Percentiles rank a stretch among this genome's conserved stretches.
Conservation (phyloP, 192 early-diverging fungal species). For the Polychytrium aggregatum region DNA sequence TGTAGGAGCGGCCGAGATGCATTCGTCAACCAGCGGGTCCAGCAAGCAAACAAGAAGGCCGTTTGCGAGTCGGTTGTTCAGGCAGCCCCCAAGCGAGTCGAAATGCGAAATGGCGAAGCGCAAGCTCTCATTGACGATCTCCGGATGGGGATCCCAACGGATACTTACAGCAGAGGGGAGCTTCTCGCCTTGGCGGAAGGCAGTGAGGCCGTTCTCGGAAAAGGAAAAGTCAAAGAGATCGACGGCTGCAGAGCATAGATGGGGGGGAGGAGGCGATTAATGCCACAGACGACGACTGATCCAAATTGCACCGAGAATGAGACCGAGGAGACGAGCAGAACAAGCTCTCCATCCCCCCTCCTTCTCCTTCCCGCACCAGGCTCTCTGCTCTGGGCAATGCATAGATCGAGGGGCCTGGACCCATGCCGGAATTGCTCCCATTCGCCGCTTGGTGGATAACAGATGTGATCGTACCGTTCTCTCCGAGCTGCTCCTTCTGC, state of each 20-base stretch:
- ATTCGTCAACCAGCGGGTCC: not conserved
- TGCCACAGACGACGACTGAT: not conserved
- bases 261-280: too few relatives aligned
- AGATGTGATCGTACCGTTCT: constrained; percentile 41
- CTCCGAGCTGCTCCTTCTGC: constrained; percentile 92
- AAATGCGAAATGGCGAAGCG: too few relatives aligned
- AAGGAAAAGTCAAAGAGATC: constrained; percentile 91
- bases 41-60: not conserved
- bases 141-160: constrained; percentile 4
- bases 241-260: constrained; percentile 38
- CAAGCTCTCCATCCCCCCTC: too few relatives aligned
- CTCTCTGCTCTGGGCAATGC: too few relatives aligned
- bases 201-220: constrained; percentile 94
- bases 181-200: constrained; percentile 65
- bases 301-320: too few relatives aligned
- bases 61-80: too few relatives aligned
- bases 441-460: too few relatives aligned
- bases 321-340: too few relatives aligned
- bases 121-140: not conserved
- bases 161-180: constrained; percentile 52
- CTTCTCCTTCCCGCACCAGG: too few relatives aligned
- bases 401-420: too few relatives aligned
- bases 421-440: too few relatives aligned
- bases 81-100: not conserved
- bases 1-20: constrained; percentile 16